Evolutionary conservation across 768 basidiomycete species (phyloP).

Genomic region (Lenzites betulinus): DNA sequence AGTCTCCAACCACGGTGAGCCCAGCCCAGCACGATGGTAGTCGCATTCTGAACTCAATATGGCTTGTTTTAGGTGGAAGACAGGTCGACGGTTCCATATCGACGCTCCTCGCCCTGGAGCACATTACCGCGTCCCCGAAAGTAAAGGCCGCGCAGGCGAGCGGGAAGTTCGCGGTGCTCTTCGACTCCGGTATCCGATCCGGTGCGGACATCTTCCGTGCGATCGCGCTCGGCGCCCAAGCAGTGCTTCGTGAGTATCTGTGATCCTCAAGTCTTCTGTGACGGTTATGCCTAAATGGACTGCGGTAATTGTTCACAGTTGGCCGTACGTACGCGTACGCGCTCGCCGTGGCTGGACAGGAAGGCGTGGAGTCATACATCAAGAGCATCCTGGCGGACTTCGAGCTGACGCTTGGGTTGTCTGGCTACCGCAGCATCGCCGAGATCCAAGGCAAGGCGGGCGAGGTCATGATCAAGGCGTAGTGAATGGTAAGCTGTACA

Average conservation of each 20-base stretch:
- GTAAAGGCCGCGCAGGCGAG: slow-evolving; percentile 56
- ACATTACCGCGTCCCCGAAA: slow-evolving; percentile 63
- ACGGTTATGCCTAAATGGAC: neutral
- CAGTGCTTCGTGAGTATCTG: slow-evolving; percentile 60
- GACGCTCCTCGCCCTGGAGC: slow-evolving; percentile 69
- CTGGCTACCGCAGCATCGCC: slow-evolving; percentile 57
- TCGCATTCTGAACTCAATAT: neutral
- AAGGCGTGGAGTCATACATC: slow-evolving; percentile 75
- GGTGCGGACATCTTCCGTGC: slow-evolving; percentile 87
- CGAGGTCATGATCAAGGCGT: slow-evolving; percentile 49
- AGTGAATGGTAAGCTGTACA: slow-evolving; percentile 13
- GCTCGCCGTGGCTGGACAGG: slow-evolving; percentile 66
- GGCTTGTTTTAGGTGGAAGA: slow-evolving; percentile 52
- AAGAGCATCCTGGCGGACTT: slow-evolving; percentile 67
- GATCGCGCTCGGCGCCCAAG: slow-evolving; percentile 83
- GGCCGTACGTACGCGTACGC: slow-evolving; percentile 79
- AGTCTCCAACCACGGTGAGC: slow-evolving; percentile 77
- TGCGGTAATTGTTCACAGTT: slow-evolving; percentile 41
- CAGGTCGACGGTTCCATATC: slow-evolving; percentile 80
- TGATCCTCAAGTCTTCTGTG: neutral
- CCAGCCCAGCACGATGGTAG: too few relatives aligned
- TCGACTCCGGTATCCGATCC: slow-evolving; percentile 81
- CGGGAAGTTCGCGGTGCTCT: slow-evolving; percentile 69
- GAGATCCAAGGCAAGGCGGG: slow-evolving; percentile 65
- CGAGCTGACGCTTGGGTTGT: slow-evolving; percentile 62